phyloP scores from a whole-genome alignment of 1,139 yeast species.

The Entelexis paramagnoliae region DNA sequence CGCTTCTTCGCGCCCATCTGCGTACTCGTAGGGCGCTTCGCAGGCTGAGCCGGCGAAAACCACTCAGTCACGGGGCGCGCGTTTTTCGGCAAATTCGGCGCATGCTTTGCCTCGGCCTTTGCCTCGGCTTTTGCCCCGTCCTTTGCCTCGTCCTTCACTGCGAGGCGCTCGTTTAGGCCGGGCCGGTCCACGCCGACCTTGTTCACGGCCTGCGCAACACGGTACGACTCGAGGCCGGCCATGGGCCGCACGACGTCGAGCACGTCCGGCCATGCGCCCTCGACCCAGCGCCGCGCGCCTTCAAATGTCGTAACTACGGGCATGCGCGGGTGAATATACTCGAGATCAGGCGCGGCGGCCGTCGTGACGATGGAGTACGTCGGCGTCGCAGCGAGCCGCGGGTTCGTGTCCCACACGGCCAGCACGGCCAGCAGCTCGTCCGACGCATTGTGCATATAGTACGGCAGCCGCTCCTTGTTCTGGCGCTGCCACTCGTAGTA shows the following conservation, averaged over 20 bases:
- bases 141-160: neutral
- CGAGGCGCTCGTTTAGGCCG: constrained; percentile 38
- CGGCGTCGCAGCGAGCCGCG: constrained; percentile 33
- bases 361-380: constrained; percentile 69
- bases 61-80: constrained; percentile 4
- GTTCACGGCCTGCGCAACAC: constrained; percentile 58
- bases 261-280: constrained; percentile 34
- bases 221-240: constrained; percentile 42
- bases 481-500: constrained; percentile 67
- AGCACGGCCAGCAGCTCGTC: constrained; percentile 53
- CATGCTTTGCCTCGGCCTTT: too few relatives aligned
- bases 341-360: constrained; percentile 41
- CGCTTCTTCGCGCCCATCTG: neutral
- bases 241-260: constrained; percentile 35
- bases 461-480: constrained; percentile 43
- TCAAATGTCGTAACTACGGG: constrained; percentile 60
- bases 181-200: constrained; percentile 44
- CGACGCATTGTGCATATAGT: constrained; percentile 46
- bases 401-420: constrained; percentile 47
- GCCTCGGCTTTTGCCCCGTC: too few relatives aligned
- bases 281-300: constrained; percentile 34
- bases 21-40: neutral
- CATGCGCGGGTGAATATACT: constrained; percentile 68
- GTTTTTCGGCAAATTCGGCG: neutral
- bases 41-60: constrained; percentile 1